Conservation (phyloP, 2,329 filamentous ascomycete species). For the Scedosporium apiospermum region DNA sequence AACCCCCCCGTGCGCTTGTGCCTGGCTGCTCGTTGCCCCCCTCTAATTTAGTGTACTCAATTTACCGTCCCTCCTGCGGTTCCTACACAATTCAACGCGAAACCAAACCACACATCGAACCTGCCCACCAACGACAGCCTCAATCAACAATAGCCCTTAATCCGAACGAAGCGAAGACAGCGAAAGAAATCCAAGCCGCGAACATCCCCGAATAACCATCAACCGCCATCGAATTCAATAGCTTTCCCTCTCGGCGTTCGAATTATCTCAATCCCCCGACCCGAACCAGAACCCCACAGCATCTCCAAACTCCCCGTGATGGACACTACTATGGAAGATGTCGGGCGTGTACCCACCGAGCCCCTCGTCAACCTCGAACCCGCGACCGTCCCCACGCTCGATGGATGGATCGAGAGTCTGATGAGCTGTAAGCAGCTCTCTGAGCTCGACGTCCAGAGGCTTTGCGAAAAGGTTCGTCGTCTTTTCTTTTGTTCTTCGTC, state of each 20-base stretch:
- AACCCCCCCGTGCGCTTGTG: no score
- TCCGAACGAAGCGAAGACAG: no score
- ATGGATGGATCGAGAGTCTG: constrained; percentile 97
- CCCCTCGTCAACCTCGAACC: constrained; percentile 63
- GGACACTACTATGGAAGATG: constrained; percentile 99
- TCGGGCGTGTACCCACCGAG: constrained; percentile 74
- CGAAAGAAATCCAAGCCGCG: no score
- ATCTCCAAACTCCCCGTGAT: constrained; percentile 33
- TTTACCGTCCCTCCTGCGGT: no score
- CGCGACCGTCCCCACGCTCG: constrained; percentile 81
- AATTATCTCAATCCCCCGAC: constrained; percentile 9
- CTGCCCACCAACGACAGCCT: no score
- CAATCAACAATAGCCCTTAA: no score
- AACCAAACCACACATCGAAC: no score
- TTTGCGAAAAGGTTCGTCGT: constrained; percentile 87
- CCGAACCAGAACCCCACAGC: constrained; percentile 11
- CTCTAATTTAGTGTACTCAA: no score
- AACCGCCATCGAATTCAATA: no score
- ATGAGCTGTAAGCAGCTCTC: constrained; percentile 98
- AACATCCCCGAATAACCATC: no score
- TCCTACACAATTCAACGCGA: no score
- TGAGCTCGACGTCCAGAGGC: constrained; percentile 86
- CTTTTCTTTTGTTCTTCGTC: not conserved
- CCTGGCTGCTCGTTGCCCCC: no score
- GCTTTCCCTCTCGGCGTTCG: constrained; percentile 9